These are phyloP conservation scores for Nasturtium officinale DNA, from an alignment of 345 rosid species.

Conservation along the genomic window DNA sequence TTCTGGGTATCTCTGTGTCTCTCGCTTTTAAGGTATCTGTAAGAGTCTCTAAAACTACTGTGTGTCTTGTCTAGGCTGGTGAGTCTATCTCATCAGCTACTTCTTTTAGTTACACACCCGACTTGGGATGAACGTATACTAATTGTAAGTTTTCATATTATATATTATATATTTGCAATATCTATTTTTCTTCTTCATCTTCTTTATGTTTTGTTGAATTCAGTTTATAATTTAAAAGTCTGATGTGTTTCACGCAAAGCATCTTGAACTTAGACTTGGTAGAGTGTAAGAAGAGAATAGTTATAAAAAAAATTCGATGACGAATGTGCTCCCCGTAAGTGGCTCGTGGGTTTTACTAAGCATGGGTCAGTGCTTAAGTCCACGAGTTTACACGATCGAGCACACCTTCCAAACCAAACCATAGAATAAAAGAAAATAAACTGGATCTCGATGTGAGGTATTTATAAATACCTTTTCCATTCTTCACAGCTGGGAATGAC, in stretches of 20 bases:
- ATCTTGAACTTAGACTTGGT: not conserved
- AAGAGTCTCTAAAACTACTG: constrained; percentile 32
- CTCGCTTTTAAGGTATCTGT: constrained; percentile 21
- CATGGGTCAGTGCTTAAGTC: constrained; percentile 22
- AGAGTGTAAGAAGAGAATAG: too few relatives aligned
- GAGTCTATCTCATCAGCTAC: constrained; percentile 12
- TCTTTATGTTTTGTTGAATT: not conserved
- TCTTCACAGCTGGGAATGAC: too few relatives aligned
- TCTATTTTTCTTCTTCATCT: not conserved
- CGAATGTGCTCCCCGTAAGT: not conserved
- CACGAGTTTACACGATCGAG: constrained; percentile 6
- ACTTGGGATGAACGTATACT: constrained; percentile 33
- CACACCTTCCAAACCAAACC: not conserved
- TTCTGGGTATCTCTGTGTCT: constrained; percentile 31
- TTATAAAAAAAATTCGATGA: too few relatives aligned
- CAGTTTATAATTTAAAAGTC: not conserved
- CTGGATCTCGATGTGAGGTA: not conserved
- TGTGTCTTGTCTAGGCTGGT: constrained; percentile 27
- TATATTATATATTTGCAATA: constrained; percentile 14
- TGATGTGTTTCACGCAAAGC: not conserved
- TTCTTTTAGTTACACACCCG: constrained; percentile 24
- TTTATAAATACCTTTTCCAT: constrained; percentile 13
- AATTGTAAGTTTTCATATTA: constrained; percentile 28
- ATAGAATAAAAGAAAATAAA: not conserved
- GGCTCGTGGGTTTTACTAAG: constrained; percentile 10